A percentile compares a stretch with the other conserved stretches of the same genome.
Evolutionary conservation across 257 asterid species (phyloP).

Genomic region (Plectranthus barbatus): DNA sequence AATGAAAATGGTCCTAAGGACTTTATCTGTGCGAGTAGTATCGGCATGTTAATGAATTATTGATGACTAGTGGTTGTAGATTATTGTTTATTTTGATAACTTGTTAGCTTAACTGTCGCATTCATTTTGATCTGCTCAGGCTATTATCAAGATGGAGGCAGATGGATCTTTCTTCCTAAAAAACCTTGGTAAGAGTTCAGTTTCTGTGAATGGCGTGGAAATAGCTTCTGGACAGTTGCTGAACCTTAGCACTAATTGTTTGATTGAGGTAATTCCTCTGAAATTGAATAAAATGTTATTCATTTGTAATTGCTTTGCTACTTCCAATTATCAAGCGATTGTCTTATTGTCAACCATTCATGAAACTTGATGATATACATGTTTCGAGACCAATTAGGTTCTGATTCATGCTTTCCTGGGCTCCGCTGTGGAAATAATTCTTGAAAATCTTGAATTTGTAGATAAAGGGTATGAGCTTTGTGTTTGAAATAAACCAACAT

Average conservation of each 20-base stretch:
- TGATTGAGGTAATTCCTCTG: slow-evolving; percentile 68
- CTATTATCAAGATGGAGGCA: slow-evolving; percentile 77
- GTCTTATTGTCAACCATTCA: not conserved
- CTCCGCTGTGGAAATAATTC: not conserved
- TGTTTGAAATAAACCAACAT: slow-evolving; percentile 58
- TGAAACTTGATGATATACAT: not conserved
- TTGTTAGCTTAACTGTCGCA: not conserved
- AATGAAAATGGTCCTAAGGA: not conserved
- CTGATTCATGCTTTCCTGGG: not conserved
- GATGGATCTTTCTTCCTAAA: slow-evolving; percentile 74
- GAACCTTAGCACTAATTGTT: slow-evolving; percentile 58
- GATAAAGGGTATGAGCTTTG: slow-evolving; percentile 73
- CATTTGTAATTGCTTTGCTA: not conserved
- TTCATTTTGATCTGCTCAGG: slow-evolving; percentile 38
- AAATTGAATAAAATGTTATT: not conserved
- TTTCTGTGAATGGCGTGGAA: slow-evolving; percentile 64
- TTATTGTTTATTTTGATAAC: not conserved
- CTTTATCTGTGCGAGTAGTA: not conserved
- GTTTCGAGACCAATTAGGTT: not conserved
- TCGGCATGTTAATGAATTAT: not conserved
- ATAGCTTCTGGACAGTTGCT: slow-evolving; percentile 63
- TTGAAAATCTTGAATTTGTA: slow-evolving; percentile 22
- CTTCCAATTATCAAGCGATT: not conserved
- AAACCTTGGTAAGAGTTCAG: slow-evolving; percentile 79
- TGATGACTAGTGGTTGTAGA: not conserved